Evolutionary conservation across 2,329 filamentous ascomycete genomes (phyloP), one percentile per base, ranked within the genome.

Genomic region (Cladophialophora chaetospira): DNA sequence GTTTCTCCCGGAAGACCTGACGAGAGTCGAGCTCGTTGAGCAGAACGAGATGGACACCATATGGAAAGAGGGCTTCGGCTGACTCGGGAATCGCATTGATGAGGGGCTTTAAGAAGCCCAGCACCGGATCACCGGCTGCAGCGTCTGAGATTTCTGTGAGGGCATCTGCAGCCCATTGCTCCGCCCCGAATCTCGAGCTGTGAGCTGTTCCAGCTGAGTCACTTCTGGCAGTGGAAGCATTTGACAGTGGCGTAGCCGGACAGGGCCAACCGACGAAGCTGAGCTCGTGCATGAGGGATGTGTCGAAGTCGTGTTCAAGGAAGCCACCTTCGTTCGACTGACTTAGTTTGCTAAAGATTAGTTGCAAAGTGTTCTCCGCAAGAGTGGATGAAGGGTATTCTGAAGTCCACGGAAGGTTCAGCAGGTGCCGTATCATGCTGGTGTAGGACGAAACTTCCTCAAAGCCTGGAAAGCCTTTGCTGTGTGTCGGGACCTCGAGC

Each of bases 31-130:
- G 81, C 25, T 85, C 80, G 35, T 79, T 78, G 1, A 85, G 76
- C 0, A 99, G 78, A 13, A 91, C 85, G 38, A 96, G 77, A 71
- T 99, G 95, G 2, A 96, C 77, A 51, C 97, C 82, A 63, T 89
- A 95, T 0, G 92, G 91, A 47, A 97, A 87, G 0, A 90, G 78
- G 38, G 85, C 82, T 58, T 86, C 82, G 0, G 91, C 88, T 67
- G 97, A 85, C 0, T 83, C 82, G 36, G 83, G 79, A 23, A 93
- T 83, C 10, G 80, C 79, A 10, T 77, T 72, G 3, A 97, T 75
- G 35, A 94, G 80, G 4, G 83, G 82, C 1, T 82, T 77, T 21
- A 97, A 73, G 2, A 87, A 82, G 9, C 82, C 82, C 36, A 97
- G 77, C 2, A 96, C 77, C 11, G 87, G 82, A 57, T 89, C 87